These are phyloP conservation scores for Pelargonium australe DNA, from an alignment of 441 rosid species.

Conservation along the genomic window DNA sequence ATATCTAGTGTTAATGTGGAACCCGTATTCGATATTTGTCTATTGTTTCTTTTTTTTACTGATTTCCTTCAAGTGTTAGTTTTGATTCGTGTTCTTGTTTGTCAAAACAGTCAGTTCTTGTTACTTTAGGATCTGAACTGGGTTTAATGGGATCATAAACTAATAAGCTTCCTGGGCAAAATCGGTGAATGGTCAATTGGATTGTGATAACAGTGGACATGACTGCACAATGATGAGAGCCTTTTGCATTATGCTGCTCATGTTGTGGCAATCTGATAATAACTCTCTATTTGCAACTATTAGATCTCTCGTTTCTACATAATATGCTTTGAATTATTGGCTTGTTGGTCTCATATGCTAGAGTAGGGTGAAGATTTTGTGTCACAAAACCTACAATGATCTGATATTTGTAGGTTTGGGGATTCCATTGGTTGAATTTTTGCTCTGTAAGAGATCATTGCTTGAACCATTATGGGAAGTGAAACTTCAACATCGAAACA, in stretches of 20 bases:
- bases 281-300: background rate
- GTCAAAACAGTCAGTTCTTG: background rate
- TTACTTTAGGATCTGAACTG: slow-evolving; percentile 9
- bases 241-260: too few species aligned
- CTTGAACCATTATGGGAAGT: background rate
- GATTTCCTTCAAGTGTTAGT: slow-evolving; percentile 7
- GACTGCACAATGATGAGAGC: too few species aligned
- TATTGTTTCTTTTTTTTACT: slow-evolving; percentile 7
- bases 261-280: background rate
- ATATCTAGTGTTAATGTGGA: too few species aligned
- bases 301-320: background rate
- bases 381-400: background rate
- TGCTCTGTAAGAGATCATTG: background rate
- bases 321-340: background rate
- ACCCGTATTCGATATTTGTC: background rate
- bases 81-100: background rate
- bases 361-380: background rate
- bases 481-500: background rate
- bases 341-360: background rate
- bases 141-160: slow-evolving; percentile 1
- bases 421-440: background rate
- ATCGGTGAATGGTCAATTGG: background rate
- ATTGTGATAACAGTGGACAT: background rate
- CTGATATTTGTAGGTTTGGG: background rate
- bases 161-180: background rate